A percentile compares a stretch with the other conserved stretches of the same genome.
phyloP scores from a whole-genome alignment of 2,329 filamentous ascomycete species.

The Epichloe sibirici region DNA sequence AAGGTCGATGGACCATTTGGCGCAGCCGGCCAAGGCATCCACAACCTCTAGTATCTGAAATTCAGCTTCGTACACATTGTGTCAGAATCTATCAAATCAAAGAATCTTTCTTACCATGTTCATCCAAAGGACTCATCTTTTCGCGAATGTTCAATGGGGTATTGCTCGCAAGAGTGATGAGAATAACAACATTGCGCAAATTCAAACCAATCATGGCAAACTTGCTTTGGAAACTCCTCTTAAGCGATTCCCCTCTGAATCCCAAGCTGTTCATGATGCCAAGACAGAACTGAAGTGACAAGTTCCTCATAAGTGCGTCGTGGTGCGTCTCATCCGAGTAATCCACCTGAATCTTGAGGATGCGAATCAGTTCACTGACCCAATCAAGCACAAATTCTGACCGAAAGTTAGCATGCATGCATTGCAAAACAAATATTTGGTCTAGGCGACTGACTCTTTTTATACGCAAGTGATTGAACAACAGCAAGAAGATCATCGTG shows the following conservation, averaged over 20 bases:
- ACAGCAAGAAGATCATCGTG: conserved; percentile 64
- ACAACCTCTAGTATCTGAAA: conserved; percentile 48
- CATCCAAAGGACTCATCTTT: conserved; percentile 47
- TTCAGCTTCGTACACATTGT: background rate
- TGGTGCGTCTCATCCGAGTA: conserved; percentile 65
- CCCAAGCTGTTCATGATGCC: conserved; percentile 71
- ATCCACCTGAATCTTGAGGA: conserved; percentile 64
- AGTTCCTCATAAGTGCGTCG: conserved; percentile 61
- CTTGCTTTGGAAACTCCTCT: conserved; percentile 57
- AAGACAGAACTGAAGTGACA: conserved; percentile 60
- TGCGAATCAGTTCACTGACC: conserved; percentile 54
- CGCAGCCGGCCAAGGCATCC: conserved; percentile 58
- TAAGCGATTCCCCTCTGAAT: conserved; percentile 50
- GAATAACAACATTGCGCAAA: conserved; percentile 56
- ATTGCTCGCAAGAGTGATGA: conserved; percentile 52
- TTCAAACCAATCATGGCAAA: conserved; percentile 65
- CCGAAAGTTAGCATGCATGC: conserved; percentile 10
- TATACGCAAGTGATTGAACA: conserved; percentile 35
- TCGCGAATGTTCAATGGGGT: conserved; percentile 40
- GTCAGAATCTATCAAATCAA: background rate
- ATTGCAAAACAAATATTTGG: background rate
- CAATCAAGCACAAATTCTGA: conserved; percentile 49
- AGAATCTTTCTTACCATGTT: conserved; percentile 30
- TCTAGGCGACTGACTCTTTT: conserved; percentile 17
- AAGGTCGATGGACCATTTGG: conserved; percentile 68